Conservation (phyloP, 2,329 filamentous ascomycete genomes). For the Penicillium fuscoglaucum region DNA sequence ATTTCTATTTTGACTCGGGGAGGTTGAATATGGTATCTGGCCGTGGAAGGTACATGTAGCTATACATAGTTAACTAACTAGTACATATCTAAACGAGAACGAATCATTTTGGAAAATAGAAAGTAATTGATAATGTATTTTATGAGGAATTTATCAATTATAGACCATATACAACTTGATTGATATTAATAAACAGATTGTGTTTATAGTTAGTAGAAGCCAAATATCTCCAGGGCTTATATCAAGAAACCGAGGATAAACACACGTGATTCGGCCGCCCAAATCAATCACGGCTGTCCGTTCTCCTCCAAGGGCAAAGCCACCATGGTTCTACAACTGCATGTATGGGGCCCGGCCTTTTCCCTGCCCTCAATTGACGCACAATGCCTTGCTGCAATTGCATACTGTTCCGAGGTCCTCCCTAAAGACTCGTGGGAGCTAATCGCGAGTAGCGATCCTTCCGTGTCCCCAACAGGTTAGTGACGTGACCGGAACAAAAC, state of each 20-base stretch:
- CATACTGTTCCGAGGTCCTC: slow-evolving; percentile 68
- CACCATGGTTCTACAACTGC: slow-evolving; percentile 67
- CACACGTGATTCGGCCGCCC: slow-evolving; percentile 27
- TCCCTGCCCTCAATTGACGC: slow-evolving; percentile 86
- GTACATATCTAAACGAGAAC: not conserved
- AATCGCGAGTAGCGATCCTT: slow-evolving; percentile 71
- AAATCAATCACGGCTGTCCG: slow-evolving; percentile 16
- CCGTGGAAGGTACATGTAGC: not conserved
- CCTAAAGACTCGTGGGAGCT: slow-evolving; percentile 65
- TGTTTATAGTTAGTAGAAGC: not conserved
- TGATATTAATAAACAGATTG: not conserved
- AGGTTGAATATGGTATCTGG: not conserved
- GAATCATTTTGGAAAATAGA: not conserved
- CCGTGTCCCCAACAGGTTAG: slow-evolving; percentile 69
- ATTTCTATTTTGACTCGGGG: not conserved
- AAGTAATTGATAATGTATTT: not conserved
- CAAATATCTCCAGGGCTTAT: not conserved
- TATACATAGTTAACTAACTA: not conserved
- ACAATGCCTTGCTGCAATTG: slow-evolving; percentile 81
- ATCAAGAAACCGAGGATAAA: slow-evolving; percentile 10
- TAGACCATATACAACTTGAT: not conserved
- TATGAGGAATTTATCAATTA: not conserved
- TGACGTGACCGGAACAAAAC: slow-evolving; percentile 27
- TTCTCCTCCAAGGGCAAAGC: slow-evolving; percentile 22
- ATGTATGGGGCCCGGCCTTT: slow-evolving; percentile 89